A percentile compares a stretch with the other conserved stretches of the same genome.
Conservation (phyloP, 768 basidiomycete genomes). For the Hypholoma sublateritium region DNA sequence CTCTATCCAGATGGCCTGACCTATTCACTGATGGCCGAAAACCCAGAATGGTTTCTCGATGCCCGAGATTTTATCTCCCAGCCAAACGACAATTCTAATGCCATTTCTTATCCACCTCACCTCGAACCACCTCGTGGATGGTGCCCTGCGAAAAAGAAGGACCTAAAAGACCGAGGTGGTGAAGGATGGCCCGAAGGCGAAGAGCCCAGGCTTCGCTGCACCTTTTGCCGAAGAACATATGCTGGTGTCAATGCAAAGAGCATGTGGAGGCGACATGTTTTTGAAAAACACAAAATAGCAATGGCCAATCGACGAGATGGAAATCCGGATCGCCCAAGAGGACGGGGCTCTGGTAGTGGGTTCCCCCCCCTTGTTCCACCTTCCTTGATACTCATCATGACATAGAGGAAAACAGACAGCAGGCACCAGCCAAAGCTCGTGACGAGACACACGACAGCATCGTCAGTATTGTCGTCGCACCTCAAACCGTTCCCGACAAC, state of each 20-base stretch:
- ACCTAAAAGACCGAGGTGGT: slow-evolving; percentile 63
- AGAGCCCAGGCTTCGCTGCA: slow-evolving; percentile 78
- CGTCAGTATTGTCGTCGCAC: slow-evolving; percentile 39
- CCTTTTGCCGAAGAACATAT: slow-evolving; percentile 81
- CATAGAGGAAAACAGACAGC: slow-evolving; percentile 59
- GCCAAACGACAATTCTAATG: slow-evolving; percentile 43
- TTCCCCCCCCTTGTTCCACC: slow-evolving; percentile 11
- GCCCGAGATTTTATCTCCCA: slow-evolving; percentile 59
- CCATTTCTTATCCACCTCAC: slow-evolving; percentile 71
- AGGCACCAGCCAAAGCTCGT: slow-evolving; percentile 20
- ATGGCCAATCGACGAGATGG: slow-evolving; percentile 85
- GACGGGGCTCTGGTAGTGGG: slow-evolving; percentile 67
- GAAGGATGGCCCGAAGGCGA: slow-evolving; percentile 82
- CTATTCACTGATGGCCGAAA: slow-evolving; percentile 70
- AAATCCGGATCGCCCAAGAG: slow-evolving; percentile 54
- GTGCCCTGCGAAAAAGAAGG: slow-evolving; percentile 86
- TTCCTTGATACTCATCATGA: slow-evolving; percentile 12
- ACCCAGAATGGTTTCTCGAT: slow-evolving; percentile 80
- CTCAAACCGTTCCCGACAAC: slow-evolving; percentile 34
- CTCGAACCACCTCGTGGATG: slow-evolving; percentile 85
- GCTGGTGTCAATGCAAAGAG: slow-evolving; percentile 88
- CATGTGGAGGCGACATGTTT: slow-evolving; percentile 89
- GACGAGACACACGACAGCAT: slow-evolving; percentile 43
- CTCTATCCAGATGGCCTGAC: slow-evolving; percentile 65
- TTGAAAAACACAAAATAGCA: slow-evolving; percentile 87